Percentiles rank a stretch among this genome's conserved stretches.
Conservation (phyloP, 1,284 basidiomycete species). For the Papiliotrema nemorosa region DNA sequence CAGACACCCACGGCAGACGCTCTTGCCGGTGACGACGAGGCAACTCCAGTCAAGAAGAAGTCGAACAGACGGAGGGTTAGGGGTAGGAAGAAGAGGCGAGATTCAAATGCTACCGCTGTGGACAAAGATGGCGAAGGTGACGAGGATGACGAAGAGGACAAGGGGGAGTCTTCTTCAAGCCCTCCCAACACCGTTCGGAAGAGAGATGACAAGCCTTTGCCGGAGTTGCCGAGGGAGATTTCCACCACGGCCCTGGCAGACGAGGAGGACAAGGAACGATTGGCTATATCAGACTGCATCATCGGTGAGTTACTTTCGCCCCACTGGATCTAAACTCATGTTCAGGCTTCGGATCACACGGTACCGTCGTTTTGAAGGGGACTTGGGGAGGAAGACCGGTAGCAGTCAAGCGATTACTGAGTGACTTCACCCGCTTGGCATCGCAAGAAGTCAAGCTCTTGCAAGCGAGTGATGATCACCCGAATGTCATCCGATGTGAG, state of each 20-base stretch:
- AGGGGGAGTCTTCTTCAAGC: constrained; percentile 23
- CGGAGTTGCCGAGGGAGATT: constrained; percentile 38
- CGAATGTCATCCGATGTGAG: constrained; percentile 85
- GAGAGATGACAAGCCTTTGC: constrained; percentile 36
- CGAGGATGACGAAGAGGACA: constrained; percentile 50
- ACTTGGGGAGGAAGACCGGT: constrained; percentile 93
- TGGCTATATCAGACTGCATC: constrained; percentile 70
- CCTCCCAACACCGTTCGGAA: neutral
- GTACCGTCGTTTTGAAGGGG: constrained; percentile 90
- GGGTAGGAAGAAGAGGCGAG: constrained; percentile 39
- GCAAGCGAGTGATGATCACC: constrained; percentile 95
- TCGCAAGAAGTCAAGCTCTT: constrained; percentile 90
- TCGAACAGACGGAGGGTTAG: constrained; percentile 17
- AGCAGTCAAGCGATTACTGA: constrained; percentile 91
- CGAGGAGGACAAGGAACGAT: constrained; percentile 42
- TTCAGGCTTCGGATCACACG: constrained; percentile 89
- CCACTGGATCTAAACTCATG: neutral
- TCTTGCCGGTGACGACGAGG: constrained; percentile 10
- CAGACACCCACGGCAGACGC: constrained; percentile 8
- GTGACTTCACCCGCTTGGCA: constrained; percentile 93
- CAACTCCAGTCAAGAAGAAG: constrained; percentile 33
- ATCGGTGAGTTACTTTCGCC: constrained; percentile 58
- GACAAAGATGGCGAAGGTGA: constrained; percentile 49
- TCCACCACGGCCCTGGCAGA: constrained; percentile 27
- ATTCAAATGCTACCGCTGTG: constrained; percentile 5